phyloP scores from a whole-genome alignment of 371 early-diverging fungal species.

The Dentiscutata heterogama region DNA sequence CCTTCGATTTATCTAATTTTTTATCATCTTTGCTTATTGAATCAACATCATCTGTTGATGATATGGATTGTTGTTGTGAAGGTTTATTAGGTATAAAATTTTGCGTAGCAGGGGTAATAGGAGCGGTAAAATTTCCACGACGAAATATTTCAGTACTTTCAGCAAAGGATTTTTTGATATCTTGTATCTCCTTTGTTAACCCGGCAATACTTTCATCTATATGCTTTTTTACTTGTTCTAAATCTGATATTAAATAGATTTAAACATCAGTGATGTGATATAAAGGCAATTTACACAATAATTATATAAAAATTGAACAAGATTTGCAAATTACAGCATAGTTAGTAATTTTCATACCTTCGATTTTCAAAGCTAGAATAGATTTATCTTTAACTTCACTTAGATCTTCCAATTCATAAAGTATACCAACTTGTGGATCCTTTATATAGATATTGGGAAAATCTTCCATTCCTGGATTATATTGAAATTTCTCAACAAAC shows the following conservation, averaged over 20 bases:
- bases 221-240: conserved; percentile 48
- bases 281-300: neutral
- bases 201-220: conserved; percentile 57
- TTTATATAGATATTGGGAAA: conserved; percentile 77
- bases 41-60: neutral
- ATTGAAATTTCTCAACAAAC: conserved; percentile 73
- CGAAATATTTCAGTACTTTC: conserved; percentile 49
- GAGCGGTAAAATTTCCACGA: conserved; percentile 48
- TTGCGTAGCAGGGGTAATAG: conserved; percentile 25
- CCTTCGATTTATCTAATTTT: neutral
- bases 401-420: conserved; percentile 77
- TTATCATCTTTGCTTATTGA: neutral
- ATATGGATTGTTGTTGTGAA: conserved; percentile 13
- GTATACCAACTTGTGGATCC: conserved; percentile 66
- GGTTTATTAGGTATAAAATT: neutral
- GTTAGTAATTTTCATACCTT: conserved; percentile 57
- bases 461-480: conserved; percentile 68
- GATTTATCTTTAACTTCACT: conserved; percentile 69
- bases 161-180: conserved; percentile 52
- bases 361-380: conserved; percentile 72
- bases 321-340: neutral
- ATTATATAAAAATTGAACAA: neutral
- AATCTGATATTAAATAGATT: conserved; percentile 47
- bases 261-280: neutral
- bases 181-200: conserved; percentile 55